A percentile compares a stretch with the other conserved stretches of the same genome.
Evolutionary conservation across 2,329 filamentous ascomycete species (phyloP).

Genomic region (Ophiobolus disseminans): DNA sequence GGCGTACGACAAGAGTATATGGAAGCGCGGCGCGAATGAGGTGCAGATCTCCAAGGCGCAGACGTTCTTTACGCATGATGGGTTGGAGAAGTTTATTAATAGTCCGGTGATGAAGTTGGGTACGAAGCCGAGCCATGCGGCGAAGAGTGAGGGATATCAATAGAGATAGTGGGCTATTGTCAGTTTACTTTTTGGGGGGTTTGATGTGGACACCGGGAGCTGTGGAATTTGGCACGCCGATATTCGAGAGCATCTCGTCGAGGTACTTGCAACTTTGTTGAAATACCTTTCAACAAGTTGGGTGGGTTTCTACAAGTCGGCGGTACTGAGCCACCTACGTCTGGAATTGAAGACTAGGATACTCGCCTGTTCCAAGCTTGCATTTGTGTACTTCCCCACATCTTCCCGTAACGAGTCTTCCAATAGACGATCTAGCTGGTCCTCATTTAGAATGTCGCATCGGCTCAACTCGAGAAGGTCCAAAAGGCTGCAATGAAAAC

Average conservation of each 20-base stretch:
- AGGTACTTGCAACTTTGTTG: too few relatives aligned
- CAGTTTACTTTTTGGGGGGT: too few relatives aligned
- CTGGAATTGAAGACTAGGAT: not conserved
- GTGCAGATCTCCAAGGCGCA: conserved; percentile 43
- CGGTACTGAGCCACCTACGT: too few relatives aligned
- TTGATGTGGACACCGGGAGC: too few relatives aligned
- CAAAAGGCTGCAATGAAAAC: conserved; percentile 23
- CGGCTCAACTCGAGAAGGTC: conserved; percentile 21
- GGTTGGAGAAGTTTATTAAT: conserved; percentile 37
- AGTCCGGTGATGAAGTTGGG: conserved; percentile 40
- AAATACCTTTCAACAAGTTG: too few relatives aligned
- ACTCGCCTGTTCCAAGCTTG: not conserved
- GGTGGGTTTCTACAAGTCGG: too few relatives aligned
- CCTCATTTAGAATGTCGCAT: conserved; percentile 12
- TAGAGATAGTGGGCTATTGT: too few relatives aligned
- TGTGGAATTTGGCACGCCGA: too few relatives aligned
- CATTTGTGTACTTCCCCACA: conserved; percentile 6
- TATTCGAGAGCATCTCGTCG: too few relatives aligned
- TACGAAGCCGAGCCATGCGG: conserved; percentile 37
- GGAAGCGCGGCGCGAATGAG: conserved; percentile 38
- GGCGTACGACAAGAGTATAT: conserved; percentile 36
- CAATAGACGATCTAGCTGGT: conserved; percentile 13
- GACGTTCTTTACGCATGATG: conserved; percentile 43
- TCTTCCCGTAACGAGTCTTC: conserved; percentile 9
- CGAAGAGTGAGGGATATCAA: conserved; percentile 37